These are phyloP conservation scores for Phaeosphaeriaceae sp. DNA, from an alignment of 2,329 filamentous ascomycete genomes.

Conservation along the genomic window DNA sequence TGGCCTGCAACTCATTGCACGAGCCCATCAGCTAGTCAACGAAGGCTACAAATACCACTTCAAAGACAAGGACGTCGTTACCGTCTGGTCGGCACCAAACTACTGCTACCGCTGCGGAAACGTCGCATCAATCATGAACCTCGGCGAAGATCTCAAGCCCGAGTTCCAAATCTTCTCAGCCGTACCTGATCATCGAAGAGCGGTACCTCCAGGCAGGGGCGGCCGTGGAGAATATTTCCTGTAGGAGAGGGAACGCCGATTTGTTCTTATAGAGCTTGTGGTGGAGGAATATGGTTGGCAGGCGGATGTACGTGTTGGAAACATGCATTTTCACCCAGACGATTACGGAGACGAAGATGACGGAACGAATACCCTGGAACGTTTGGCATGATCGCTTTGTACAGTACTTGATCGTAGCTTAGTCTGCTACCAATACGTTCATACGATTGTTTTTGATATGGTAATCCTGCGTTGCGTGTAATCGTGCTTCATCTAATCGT, in stretches of 20 bases:
- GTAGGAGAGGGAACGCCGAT: constrained; percentile 32
- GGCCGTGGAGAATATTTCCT: constrained; percentile 61
- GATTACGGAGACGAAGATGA: constrained; percentile 4
- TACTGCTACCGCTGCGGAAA: constrained; percentile 65
- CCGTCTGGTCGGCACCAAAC: constrained; percentile 88
- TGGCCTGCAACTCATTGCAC: constrained; percentile 73
- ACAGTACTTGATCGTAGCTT: constrained; percentile 10
- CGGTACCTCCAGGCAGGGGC: constrained; percentile 72
- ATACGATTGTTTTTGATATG: too few relatives aligned
- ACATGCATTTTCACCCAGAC: constrained; percentile 11
- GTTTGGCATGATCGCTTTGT: constrained; percentile 8
- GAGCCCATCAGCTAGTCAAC: constrained; percentile 78
- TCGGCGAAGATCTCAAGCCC: constrained; percentile 88
- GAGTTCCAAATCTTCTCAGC: constrained; percentile 93
- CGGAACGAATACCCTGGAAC: constrained; percentile 28
- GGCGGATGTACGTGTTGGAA: constrained; percentile 13
- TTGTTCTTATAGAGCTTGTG: background rate
- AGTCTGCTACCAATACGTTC: background rate
- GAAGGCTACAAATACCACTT: constrained; percentile 93
- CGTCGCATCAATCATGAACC: constrained; percentile 88
- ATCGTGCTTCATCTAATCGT: too few relatives aligned
- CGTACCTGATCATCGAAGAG: constrained; percentile 84
- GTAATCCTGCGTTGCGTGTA: too few relatives aligned
- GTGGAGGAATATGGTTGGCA: background rate
- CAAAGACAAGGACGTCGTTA: constrained; percentile 93